Conservation (phyloP, 768 basidiomycete genomes). For the Suillus lakei region DNA sequence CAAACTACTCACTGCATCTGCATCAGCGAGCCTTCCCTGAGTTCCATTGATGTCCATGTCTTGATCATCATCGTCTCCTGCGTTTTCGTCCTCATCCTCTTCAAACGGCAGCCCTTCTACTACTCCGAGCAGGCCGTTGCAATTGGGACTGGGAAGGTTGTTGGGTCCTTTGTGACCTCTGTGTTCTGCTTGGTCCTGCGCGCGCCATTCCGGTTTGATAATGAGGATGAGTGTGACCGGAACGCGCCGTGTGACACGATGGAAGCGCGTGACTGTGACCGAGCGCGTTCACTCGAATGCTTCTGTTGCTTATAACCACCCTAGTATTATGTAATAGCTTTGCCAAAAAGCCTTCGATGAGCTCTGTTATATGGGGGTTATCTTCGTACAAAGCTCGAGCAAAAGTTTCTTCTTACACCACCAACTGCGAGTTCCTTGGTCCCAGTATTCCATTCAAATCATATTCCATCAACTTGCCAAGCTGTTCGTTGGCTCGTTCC, state of each 20-base stretch:
- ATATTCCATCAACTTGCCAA: too few species aligned
- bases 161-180: slow-evolving; percentile 44
- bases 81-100: slow-evolving; percentile 41
- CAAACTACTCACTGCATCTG: slow-evolving; percentile 22
- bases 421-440: too few species aligned
- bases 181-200: slow-evolving; percentile 35
- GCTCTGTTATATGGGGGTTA: neutral
- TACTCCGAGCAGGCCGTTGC: slow-evolving; percentile 36
- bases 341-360: neutral
- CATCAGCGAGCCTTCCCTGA: slow-evolving; percentile 28
- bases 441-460: too few species aligned
- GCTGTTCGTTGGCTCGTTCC: too few species aligned
- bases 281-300: slow-evolving; percentile 12
- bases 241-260: neutral
- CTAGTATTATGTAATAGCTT: too few species aligned
- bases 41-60: slow-evolving; percentile 40
- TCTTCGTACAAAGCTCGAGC: neutral
- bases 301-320: neutral
- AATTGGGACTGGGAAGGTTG: slow-evolving; percentile 46
- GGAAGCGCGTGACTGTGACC: slow-evolving; percentile 14
- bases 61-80: slow-evolving; percentile 24
- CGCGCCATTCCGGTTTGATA: slow-evolving; percentile 31
- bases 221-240: slow-evolving; percentile 8
- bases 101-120: slow-evolving; percentile 28
- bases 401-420: too few species aligned